Conservation (phyloP, 768 basidiomycete species). For the Naematelia aurantialba region DNA sequence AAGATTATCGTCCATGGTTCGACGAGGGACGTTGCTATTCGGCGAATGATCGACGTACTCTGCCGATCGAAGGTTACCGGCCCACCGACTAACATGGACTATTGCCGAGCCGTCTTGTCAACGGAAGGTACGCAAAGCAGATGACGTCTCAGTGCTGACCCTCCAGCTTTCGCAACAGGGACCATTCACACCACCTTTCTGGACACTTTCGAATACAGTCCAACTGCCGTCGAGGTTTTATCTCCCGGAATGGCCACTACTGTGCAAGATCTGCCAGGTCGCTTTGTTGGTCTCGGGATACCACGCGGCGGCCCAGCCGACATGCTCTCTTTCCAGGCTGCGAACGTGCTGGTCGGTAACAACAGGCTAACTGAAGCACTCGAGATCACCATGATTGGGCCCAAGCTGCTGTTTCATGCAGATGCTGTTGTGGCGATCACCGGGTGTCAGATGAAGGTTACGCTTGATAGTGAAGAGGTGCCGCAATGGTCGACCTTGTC, state of each 20-base stretch:
- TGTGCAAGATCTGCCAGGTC: conserved; percentile 28
- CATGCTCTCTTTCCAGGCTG: conserved; percentile 57
- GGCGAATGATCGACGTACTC: conserved; percentile 53
- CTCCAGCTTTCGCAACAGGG: conserved; percentile 30
- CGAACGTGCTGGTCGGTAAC: conserved; percentile 63
- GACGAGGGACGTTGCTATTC: conserved; percentile 55
- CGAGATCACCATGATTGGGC: conserved; percentile 56
- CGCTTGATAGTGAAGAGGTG: conserved; percentile 52
- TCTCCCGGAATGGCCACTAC: conserved; percentile 59
- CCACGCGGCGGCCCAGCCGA: conserved; percentile 68
- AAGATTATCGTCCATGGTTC: conserved; percentile 61
- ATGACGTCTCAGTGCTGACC: too few species aligned
- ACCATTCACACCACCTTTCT: conserved; percentile 40
- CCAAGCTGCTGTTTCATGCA: conserved; percentile 57
- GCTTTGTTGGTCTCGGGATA: conserved; percentile 58
- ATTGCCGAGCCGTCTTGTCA: too few species aligned
- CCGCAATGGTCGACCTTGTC: conserved; percentile 57
- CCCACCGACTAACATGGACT: conserved; percentile 62
- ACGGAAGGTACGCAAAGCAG: too few species aligned
- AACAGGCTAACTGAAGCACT: conserved; percentile 56
- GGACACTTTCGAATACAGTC: conserved; percentile 12
- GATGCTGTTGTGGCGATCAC: conserved; percentile 59
- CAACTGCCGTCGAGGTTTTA: conserved; percentile 58
- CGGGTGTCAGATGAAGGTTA: conserved; percentile 55
- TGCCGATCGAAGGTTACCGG: conserved; percentile 55